Base-by-base conservation (phyloP, 129 eudicot species). In the carrot (Daucus carota) region DNA sequence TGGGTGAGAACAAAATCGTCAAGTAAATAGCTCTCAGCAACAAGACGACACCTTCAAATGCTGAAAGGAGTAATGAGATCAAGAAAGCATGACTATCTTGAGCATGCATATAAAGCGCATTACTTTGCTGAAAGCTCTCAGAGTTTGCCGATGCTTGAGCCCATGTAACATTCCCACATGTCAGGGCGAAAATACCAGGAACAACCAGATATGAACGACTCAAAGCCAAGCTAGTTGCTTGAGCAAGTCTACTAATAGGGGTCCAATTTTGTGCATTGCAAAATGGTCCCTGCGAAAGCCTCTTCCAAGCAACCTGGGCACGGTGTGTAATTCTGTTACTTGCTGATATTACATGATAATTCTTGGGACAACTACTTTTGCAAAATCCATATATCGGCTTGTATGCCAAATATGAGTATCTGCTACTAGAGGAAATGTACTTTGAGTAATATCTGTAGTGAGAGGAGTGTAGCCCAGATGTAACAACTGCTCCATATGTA, bases 191-290 rank as follows among this genome's bases (percentile, higher is more conserved):
- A 72, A 91, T 80, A 44, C 98, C 90, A 4, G 98, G 97, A 36
- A 94, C 85, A 34, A 91, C 76, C 32, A 91, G 70, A 79, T 91
- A 90, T 42, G 92, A 91, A 57, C 84, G 92, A 63, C 81, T 82
- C 74, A 88, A 72, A 16, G 97, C 90, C 77, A 91, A 86, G 80
- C 90, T 86, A 70, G 91, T 84, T 29, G 97, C 97, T 81, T 85
- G 96, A 74, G 97, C 96, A 59, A 86, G 59, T 78, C 81, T 80
- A 57, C 73, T 84, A 17, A 94, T 76, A 41, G 81, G 74, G 42
- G 78, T 59, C 74, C 22, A 36, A 22, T 72, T 65, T 69, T 74
- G 76, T 73, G 73, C 52, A 11, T 79, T 78, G 46, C 72, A 70
- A 44, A 36, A 70, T 42, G 78, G 75, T 33, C 77, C 54, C 38